Percentiles rank a stretch among this genome's conserved stretches.
phyloP scores from a whole-genome alignment of 2,329 filamentous ascomycete species.

The Magnaporthiopsis rhizophila region DNA sequence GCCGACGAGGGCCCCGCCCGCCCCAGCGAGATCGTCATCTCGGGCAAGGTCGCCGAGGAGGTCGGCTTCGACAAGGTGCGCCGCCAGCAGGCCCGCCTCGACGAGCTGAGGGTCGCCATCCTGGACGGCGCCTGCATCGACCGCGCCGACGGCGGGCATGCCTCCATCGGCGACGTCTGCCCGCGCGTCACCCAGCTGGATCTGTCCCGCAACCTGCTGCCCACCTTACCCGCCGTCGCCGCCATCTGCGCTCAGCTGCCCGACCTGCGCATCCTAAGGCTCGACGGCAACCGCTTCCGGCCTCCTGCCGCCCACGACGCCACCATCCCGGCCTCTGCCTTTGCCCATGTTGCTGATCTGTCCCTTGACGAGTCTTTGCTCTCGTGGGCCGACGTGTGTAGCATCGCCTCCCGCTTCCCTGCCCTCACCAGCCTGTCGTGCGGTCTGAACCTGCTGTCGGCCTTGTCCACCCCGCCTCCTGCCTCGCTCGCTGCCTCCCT shows the following conservation, averaged over 20 bases:
- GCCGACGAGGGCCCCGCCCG: slow-evolving; percentile 15
- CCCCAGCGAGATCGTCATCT: slow-evolving; percentile 55
- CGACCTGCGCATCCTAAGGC: slow-evolving; percentile 55
- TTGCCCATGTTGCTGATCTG: slow-evolving; percentile 49
- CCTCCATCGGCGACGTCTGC: slow-evolving; percentile 41
- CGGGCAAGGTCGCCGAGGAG: slow-evolving; percentile 80
- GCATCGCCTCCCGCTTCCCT: slow-evolving; percentile 44
- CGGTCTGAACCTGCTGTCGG: slow-evolving; percentile 49
- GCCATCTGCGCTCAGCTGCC: slow-evolving; percentile 64
- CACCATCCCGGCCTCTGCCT: slow-evolving; percentile 25
- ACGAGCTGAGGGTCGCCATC: slow-evolving; percentile 72
- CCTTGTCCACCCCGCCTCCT: slow-evolving; percentile 35
- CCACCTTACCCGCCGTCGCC: slow-evolving; percentile 56
- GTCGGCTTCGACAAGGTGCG: slow-evolving; percentile 93
- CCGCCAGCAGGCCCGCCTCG: slow-evolving; percentile 66
- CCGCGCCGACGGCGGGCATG: slow-evolving; percentile 23
- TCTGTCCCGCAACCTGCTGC: slow-evolving; percentile 76
- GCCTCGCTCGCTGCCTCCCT: slow-evolving; percentile 42
- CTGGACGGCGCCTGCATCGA: slow-evolving; percentile 67
- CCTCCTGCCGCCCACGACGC: slow-evolving; percentile 7
- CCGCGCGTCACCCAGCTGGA: slow-evolving; percentile 71
- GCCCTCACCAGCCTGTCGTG: slow-evolving; percentile 42
- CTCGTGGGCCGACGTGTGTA: slow-evolving; percentile 55
- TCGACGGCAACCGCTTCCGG: slow-evolving; percentile 41
- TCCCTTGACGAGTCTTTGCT: slow-evolving; percentile 61